Evolutionary conservation across 2,329 filamentous ascomycete species (phyloP), one percentile per base, ranked within the genome.

Genomic region (Chaetomium strumarium): DNA sequence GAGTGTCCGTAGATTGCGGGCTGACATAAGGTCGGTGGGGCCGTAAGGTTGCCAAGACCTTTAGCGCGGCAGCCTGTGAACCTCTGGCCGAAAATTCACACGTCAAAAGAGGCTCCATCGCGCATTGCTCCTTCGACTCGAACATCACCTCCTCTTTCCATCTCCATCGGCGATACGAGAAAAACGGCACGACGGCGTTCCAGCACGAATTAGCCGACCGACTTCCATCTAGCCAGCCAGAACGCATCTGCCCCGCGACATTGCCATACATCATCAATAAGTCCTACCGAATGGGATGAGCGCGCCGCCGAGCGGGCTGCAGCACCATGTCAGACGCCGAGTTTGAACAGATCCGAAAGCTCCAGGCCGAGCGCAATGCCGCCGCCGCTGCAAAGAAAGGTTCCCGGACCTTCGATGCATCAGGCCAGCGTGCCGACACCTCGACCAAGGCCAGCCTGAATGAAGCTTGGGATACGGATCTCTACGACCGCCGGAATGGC

Each of bases 311-410:
- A 48, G 55, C 53, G 55, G 52, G 50, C 58, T 58, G 42, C 60
- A 62, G 43, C 55, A 59, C 52, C 45, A 85, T 85, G 81, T 84
- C 81, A 73, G 80, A 85, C 75, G 85, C 87, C 72, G 90, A 95
- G 72, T 93, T 95, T 73, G 88, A 93, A 68, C 80, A 85, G 66
- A 87, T 95, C 72, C 85, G 85, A 73, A 86, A 85, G 77, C 85
- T 92, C 68, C 90, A 96, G 78, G 85, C 87, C 72, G 90, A 95
- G 86, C 89, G 91, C 70, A 95, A 95, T 72, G 86, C 86, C 69
- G 78, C 81, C 64, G 80, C 86, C 64, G 82, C 85, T 65, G 79
- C 77, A 59, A 93, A 89, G 77, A 91, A 91, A 76, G 85, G 86
- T 73, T 86, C 85, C 70, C 86, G 83, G 76, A 81, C 84, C 70